A percentile compares a stretch with the other conserved stretches of the same genome.
These are phyloP conservation scores for Aspergillus saccharolyticus DNA, from an alignment of 495 filamentous ascomycete species.

Conservation along the genomic window DNA sequence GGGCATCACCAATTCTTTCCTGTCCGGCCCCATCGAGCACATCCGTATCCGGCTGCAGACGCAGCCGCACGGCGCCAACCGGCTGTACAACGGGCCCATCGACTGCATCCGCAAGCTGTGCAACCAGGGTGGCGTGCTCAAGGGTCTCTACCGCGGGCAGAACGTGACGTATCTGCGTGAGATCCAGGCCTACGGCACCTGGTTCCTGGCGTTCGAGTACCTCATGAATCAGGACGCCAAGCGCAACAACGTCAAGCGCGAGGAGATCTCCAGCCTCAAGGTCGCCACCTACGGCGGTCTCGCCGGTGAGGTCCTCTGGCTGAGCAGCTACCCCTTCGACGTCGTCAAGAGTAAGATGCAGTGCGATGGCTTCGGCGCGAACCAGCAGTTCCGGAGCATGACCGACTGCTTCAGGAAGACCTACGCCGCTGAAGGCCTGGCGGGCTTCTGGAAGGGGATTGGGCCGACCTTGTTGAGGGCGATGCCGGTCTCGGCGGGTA, in stretches of 20 bases:
- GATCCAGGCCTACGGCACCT: conserved; percentile 89
- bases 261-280: conserved; percentile 75
- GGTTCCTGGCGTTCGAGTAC: conserved; percentile 94
- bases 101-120: conserved; percentile 87
- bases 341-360: conserved; percentile 99
- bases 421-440: conserved; percentile 66
- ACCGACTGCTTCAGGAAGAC: conserved; percentile 85
- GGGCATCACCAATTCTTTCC: conserved; percentile 80
- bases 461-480: conserved; percentile 90
- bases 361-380: conserved; percentile 78
- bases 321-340: conserved; percentile 90
- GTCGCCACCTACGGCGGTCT: conserved; percentile 89
- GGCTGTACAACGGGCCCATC: conserved; percentile 77
- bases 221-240: conserved; percentile 86
- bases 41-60: conserved; percentile 96
- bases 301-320: conserved; percentile 90
- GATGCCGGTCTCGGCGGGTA: conserved; percentile 96
- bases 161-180: conserved; percentile 83
- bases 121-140: conserved; percentile 56
- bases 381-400: conserved; percentile 73
- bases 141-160: conserved; percentile 80
- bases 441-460: conserved; percentile 95
- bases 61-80: conserved; percentile 76
- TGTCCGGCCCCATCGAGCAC: conserved; percentile 94
- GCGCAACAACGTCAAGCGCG: conserved; percentile 66